phyloP scores from a whole-genome alignment of 2,329 filamentous ascomycete genomes.

The Fusarium redolens region DNA sequence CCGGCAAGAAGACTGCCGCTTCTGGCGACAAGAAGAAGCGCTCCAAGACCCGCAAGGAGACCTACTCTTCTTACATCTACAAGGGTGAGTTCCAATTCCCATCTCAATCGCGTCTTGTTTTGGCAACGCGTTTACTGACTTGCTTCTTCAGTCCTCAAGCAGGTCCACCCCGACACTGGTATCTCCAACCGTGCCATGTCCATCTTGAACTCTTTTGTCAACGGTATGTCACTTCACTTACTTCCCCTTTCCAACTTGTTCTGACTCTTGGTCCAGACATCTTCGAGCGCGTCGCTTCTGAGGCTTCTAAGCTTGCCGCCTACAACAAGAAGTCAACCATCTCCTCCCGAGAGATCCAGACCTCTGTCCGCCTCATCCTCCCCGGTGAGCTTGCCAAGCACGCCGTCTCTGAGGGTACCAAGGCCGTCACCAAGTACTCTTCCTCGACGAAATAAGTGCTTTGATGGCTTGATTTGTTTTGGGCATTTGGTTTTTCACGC shows the following conservation, averaged over 20 bases:
- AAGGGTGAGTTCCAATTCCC: conserved; percentile 76
- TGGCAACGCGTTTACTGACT: conserved; percentile 35
- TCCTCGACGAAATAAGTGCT: conserved; percentile 94
- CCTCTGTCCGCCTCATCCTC: conserved; percentile 96
- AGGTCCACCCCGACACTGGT: conserved; percentile 99
- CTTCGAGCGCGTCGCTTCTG: conserved; percentile 98
- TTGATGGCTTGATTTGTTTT: conserved; percentile 68
- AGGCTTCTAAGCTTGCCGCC: conserved; percentile 98
- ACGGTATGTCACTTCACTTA: conserved; percentile 71
- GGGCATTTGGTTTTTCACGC: conserved; percentile 63
- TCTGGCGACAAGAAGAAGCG: conserved; percentile 99
- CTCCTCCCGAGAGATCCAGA: conserved; percentile 99
- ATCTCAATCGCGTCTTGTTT: conserved; percentile 1
- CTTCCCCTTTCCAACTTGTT: background rate
- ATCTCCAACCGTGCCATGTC: conserved; percentile 99
- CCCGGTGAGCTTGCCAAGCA: conserved; percentile 99
- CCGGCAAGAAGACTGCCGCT: conserved; percentile 98
- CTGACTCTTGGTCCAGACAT: conserved; percentile 73
- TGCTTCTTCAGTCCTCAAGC: conserved; percentile 85
- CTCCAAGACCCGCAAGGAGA: conserved; percentile 99
- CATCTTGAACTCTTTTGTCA: conserved; percentile 99
- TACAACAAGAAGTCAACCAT: conserved; percentile 99
- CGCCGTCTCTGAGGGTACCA: conserved; percentile 98
- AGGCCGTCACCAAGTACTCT: conserved; percentile 99
- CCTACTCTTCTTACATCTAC: conserved; percentile 99